These are phyloP conservation scores for Arachis monticola DNA, from an alignment of 331 rosid genomes.

Conservation along the genomic window DNA sequence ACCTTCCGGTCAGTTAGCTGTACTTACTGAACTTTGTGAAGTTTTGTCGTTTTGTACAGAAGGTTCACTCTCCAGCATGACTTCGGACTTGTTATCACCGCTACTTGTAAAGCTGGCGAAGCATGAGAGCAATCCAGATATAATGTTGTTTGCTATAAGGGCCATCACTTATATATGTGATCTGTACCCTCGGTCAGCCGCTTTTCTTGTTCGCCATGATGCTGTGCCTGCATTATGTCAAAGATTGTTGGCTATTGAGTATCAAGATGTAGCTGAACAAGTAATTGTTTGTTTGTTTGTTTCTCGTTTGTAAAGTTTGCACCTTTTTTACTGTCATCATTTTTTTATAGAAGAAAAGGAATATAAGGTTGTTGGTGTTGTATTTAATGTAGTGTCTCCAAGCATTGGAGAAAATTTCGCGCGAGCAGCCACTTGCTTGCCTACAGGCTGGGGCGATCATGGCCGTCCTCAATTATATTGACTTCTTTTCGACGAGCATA, in stretches of 20 bases:
- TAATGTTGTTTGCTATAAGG: constrained; percentile 85
- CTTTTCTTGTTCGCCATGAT: constrained; percentile 79
- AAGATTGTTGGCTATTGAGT: constrained; percentile 74
- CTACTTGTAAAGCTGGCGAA: constrained; percentile 75
- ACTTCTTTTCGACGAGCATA: constrained; percentile 88
- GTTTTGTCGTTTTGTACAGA: constrained; percentile 88
- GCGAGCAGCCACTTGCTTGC: constrained; percentile 95
- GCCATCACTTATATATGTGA: constrained; percentile 95
- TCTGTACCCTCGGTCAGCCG: constrained; percentile 79
- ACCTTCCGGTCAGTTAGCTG: constrained; percentile 68
- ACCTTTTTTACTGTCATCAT: neutral
- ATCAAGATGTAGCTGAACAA: constrained; percentile 97
- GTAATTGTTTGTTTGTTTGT: constrained; percentile 50
- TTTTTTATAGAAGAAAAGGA: constrained; percentile 23
- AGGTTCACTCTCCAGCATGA: constrained; percentile 81
- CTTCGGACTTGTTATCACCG: constrained; percentile 68
- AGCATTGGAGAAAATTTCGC: constrained; percentile 98
- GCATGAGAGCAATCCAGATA: constrained; percentile 70
- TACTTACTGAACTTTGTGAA: constrained; percentile 88
- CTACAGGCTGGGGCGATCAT: constrained; percentile 88
- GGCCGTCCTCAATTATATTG: constrained; percentile 86
- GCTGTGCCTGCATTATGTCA: constrained; percentile 86
- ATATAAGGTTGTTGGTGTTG: constrained; percentile 16
- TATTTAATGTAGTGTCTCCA: constrained; percentile 76
- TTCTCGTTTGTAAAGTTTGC: constrained; percentile 25